Evolutionary conservation across 371 early-diverging fungal genomes (phyloP).

Genomic region (Modicella reniformis): DNA sequence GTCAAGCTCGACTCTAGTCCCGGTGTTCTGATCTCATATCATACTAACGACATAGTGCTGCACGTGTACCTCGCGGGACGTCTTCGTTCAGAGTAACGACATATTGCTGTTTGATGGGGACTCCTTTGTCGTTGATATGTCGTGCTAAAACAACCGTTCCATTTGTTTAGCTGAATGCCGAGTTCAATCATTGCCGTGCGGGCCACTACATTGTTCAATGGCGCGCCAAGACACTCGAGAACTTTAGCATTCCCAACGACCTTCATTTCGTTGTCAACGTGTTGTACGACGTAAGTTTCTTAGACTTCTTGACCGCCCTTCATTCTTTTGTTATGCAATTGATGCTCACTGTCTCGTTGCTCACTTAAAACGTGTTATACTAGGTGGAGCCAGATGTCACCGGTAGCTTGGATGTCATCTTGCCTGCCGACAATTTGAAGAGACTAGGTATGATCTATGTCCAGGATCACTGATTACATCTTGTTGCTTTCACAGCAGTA

Average conservation of each 20-base stretch:
- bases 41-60: too few species aligned
- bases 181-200: conserved; percentile 17
- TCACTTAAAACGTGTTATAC: not conserved
- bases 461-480: not conserved
- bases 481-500: too few species aligned
- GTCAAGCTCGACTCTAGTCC: too few species aligned
- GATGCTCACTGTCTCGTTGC: not conserved
- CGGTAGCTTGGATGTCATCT: not conserved
- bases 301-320: not conserved
- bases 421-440: not conserved
- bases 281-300: conserved; percentile 30
- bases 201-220: conserved; percentile 38
- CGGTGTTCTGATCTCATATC: too few species aligned
- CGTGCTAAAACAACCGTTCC: too few species aligned
- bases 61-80: too few species aligned
- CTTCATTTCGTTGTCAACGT: conserved; percentile 36
- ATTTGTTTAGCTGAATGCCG: conserved; percentile 25
- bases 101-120: too few species aligned
- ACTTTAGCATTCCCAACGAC: conserved; percentile 32
- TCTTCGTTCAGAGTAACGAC: too few species aligned
- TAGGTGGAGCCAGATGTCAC: not conserved
- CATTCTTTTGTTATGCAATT: not conserved
- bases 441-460: not conserved
- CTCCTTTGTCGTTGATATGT: too few species aligned
- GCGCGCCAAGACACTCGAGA: conserved; percentile 25